These are phyloP conservation scores for Eucalyptus regnans DNA, from an alignment of 345 rosid genomes.

Conservation along the genomic window DNA sequence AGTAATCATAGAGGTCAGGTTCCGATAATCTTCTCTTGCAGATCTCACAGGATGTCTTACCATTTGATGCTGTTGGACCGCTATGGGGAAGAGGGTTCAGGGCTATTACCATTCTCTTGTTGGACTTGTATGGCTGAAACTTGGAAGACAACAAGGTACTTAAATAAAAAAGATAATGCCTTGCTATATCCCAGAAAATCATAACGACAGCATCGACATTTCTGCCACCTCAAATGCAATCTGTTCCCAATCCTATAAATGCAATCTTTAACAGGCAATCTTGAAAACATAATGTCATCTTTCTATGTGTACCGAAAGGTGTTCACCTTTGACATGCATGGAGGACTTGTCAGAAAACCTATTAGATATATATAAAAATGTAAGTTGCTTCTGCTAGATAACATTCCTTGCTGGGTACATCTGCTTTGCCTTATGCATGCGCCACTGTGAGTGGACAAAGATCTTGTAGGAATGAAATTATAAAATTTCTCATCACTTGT, in stretches of 20 bases:
- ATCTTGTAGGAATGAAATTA: not conserved
- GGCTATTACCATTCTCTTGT: slow-evolving; percentile 23
- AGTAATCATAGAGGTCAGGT: slow-evolving; percentile 14
- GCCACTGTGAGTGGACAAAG: not conserved
- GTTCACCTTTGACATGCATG: not conserved
- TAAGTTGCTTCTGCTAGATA: not conserved
- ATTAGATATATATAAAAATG: not conserved
- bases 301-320: not conserved
- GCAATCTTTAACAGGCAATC: not conserved
- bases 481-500: not conserved
- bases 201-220: not conserved
- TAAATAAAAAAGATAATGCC: not conserved
- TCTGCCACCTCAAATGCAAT: not conserved
- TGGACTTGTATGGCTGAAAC: slow-evolving; percentile 33
- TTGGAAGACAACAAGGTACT: not conserved
- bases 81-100: slow-evolving; percentile 32
- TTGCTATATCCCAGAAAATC: not conserved
- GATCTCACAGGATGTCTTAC: slow-evolving; percentile 3
- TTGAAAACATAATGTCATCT: not conserved
- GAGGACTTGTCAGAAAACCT: not conserved
- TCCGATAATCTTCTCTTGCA: slow-evolving; percentile 21
- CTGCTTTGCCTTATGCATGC: not conserved
- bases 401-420: not conserved
- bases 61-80: not conserved
- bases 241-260: not conserved